phyloP scores from a whole-genome alignment of 2,329 filamentous ascomycete species.

The Fonsecaea monophora region DNA sequence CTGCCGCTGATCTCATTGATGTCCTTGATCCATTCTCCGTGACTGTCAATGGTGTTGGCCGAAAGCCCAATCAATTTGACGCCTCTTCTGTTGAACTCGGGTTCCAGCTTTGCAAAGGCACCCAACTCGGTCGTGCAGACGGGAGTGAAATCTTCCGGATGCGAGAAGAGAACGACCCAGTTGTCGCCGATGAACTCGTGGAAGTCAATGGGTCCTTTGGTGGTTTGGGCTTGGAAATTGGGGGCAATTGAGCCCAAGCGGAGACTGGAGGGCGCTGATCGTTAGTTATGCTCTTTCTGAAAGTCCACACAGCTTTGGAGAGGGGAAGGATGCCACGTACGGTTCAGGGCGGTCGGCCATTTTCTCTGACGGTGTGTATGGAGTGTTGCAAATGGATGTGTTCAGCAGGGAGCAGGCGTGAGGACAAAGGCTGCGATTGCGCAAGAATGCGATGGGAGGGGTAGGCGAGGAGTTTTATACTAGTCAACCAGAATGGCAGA shows the following conservation, averaged over 20 bases:
- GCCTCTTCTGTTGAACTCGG: conserved; percentile 67
- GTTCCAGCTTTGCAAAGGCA: conserved; percentile 68
- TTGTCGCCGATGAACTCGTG: conserved; percentile 74
- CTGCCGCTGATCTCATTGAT: conserved; percentile 52
- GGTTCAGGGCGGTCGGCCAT: conserved; percentile 38
- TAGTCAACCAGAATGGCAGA: background rate
- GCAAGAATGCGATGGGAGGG: conserved; percentile 8
- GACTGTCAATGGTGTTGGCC: conserved; percentile 64
- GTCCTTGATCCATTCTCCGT: conserved; percentile 63
- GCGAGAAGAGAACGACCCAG: conserved; percentile 75
- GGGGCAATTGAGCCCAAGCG: conserved; percentile 71
- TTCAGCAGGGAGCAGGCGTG: conserved; percentile 1
- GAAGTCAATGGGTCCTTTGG: conserved; percentile 71
- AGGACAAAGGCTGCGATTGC: conserved; percentile 8
- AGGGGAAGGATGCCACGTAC: conserved; percentile 30
- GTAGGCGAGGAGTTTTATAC: conserved; percentile 13
- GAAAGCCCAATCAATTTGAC: conserved; percentile 68
- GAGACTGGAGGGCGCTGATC: conserved; percentile 51
- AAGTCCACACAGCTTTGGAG: background rate
- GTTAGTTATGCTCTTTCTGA: conserved; percentile 18
- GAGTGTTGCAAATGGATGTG: background rate
- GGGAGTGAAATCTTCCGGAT: conserved; percentile 54
- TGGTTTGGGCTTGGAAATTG: conserved; percentile 73
- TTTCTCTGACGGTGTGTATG: conserved; percentile 18
- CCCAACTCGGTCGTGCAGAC: conserved; percentile 67